These are phyloP conservation scores for Abeoforma whisleri DNA, from an alignment of 78 protist species.

Conservation along the genomic window DNA sequence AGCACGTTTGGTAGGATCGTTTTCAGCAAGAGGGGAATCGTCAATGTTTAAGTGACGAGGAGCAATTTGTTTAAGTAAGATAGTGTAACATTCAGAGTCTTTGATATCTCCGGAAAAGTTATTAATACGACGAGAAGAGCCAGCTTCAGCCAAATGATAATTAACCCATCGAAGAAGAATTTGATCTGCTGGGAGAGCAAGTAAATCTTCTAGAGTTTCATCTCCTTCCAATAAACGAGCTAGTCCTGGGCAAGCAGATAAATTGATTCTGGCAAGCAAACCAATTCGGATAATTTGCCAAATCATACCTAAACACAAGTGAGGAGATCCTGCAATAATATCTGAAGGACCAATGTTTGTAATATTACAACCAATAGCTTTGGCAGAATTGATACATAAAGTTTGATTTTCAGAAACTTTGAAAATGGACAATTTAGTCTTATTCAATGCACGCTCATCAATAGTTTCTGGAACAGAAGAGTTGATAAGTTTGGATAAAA, in stretches of 20 bases:
- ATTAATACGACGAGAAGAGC: conserved; percentile 61
- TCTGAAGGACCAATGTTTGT: conserved; percentile 81
- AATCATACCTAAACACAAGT: conserved; percentile 79
- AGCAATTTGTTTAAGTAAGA: conserved; percentile 74
- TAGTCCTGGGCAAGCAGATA: conserved; percentile 77
- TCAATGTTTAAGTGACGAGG: conserved; percentile 48
- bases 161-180: conserved; percentile 89
- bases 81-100: conserved; percentile 62
- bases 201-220: conserved; percentile 75
- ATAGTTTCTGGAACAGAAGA: conserved; percentile 74
- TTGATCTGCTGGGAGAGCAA: conserved; percentile 71
- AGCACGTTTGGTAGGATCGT: conserved; percentile 60
- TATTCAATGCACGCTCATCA: conserved; percentile 85
- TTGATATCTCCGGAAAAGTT: conserved; percentile 77
- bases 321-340: conserved; percentile 61
- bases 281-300: conserved; percentile 92
- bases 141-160: conserved; percentile 79
- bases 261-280: conserved; percentile 66
- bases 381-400: conserved; percentile 75
- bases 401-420: conserved; percentile 50
- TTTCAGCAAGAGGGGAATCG: conserved; percentile 45
- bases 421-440: conserved; percentile 45
- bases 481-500: conserved; percentile 76
- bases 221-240: conserved; percentile 76
- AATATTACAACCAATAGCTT: conserved; percentile 76